Evolutionary conservation across 768 basidiomycete species (phyloP).

Genomic region (Boletus subparvulus): DNA sequence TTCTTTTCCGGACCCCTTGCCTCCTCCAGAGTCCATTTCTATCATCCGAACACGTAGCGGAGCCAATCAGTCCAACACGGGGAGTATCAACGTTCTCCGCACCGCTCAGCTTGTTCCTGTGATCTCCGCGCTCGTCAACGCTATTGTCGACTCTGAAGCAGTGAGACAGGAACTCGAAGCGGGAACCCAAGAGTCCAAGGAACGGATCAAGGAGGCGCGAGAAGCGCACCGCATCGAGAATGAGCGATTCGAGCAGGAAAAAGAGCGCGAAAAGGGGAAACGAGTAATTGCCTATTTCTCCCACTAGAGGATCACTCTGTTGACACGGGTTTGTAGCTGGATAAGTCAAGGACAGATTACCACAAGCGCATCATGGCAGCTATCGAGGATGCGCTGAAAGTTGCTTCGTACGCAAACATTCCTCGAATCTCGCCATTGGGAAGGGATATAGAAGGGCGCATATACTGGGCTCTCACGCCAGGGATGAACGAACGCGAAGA

Average conservation of each 20-base stretch:
- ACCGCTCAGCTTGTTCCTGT: conserved; percentile 70
- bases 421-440: conserved; percentile 65
- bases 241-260: conserved; percentile 30
- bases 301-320: neutral
- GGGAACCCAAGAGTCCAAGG: conserved; percentile 55
- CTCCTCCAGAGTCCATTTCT: conserved; percentile 45
- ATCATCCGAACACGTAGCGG: conserved; percentile 50
- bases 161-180: conserved; percentile 63
- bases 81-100: conserved; percentile 35
- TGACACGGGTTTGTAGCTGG: conserved; percentile 30
- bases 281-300: conserved; percentile 9
- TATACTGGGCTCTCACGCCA: conserved; percentile 68
- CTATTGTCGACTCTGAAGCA: conserved; percentile 42
- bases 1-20: conserved; percentile 57
- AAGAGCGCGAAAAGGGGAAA: conserved; percentile 53
- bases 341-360: conserved; percentile 42
- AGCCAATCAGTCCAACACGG: conserved; percentile 26
- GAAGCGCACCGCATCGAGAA: conserved; percentile 43
- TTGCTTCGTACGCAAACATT: conserved; percentile 44
- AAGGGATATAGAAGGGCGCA: conserved; percentile 62
- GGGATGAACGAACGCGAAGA: conserved; percentile 55
- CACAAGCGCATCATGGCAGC: conserved; percentile 51
- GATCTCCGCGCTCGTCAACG: conserved; percentile 56
- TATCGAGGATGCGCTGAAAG: conserved; percentile 56
- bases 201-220: conserved; percentile 47